Conservation (phyloP, 345 rosid species). For the Citrus sp. region DNA sequence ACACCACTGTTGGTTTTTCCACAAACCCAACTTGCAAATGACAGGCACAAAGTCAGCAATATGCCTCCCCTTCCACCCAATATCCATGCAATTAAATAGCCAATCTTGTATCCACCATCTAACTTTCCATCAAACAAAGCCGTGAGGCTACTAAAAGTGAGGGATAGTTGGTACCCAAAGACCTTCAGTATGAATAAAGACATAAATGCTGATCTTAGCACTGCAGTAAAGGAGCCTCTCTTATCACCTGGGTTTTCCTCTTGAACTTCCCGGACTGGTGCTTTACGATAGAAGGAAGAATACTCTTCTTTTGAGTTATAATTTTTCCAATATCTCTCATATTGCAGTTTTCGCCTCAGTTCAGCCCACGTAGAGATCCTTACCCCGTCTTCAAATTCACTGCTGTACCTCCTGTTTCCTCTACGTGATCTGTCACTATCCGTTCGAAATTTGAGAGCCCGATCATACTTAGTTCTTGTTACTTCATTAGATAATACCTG, state of each 20-base stretch:
- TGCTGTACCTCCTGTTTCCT: constrained; percentile 26
- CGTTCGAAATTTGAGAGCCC: constrained; percentile 40
- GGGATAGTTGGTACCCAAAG: constrained; percentile 59
- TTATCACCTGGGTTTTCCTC: constrained; percentile 34
- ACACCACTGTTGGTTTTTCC: constrained; percentile 89
- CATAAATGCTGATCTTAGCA: constrained; percentile 53
- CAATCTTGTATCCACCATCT: constrained; percentile 80
- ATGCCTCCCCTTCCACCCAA: constrained; percentile 74
- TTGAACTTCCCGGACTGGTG: constrained; percentile 35
- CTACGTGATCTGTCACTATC: constrained; percentile 32
- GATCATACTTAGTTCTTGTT: constrained; percentile 63
- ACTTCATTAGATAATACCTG: constrained; percentile 78
- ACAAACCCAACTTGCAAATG: constrained; percentile 78
- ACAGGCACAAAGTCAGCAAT: constrained; percentile 64
- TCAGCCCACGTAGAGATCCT: constrained; percentile 61
- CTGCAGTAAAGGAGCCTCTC: constrained; percentile 57
- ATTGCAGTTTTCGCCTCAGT: constrained; percentile 44
- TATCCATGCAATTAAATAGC: constrained; percentile 72
- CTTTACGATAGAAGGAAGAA: constrained; percentile 24
- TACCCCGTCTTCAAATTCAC: constrained; percentile 49
- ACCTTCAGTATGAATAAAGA: constrained; percentile 53
- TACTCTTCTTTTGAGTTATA: constrained; percentile 25
- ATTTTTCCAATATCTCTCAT: constrained; percentile 38
- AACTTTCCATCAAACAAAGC: constrained; percentile 68
- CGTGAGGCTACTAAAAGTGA: constrained; percentile 52